phyloP scores from a whole-genome alignment of 805 yeast species.

The Cyberlindnera maclurae region DNA sequence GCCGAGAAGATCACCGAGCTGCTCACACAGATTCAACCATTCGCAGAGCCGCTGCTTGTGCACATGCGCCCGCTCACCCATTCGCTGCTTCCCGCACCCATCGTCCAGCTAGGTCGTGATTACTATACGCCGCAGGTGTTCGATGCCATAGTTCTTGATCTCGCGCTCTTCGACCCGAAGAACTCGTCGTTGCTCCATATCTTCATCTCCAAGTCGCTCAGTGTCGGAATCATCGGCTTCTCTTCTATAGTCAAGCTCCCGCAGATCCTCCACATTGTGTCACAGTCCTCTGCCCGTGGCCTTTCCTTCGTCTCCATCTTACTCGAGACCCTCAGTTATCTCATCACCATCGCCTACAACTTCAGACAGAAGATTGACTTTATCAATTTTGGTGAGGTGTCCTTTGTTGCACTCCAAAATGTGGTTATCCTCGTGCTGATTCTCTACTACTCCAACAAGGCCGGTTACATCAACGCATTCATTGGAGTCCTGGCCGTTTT shows the following conservation, averaged over 20 bases:
- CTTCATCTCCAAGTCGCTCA: constrained; percentile 27
- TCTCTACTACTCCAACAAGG: constrained; percentile 13
- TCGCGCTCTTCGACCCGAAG: constrained; percentile 19
- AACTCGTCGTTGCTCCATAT: constrained; percentile 22
- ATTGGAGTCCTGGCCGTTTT: constrained; percentile 15
- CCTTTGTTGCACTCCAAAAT: constrained; percentile 31
- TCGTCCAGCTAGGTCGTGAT: constrained; percentile 19
- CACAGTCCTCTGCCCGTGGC: constrained; percentile 28
- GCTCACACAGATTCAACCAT: constrained; percentile 11
- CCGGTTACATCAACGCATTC: constrained; percentile 13
- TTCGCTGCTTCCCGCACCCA: constrained; percentile 16
- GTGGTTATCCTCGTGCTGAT: constrained; percentile 26
- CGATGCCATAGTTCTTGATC: constrained; percentile 21
- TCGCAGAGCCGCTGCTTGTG: constrained; percentile 13
- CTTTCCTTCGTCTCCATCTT: constrained; percentile 27
- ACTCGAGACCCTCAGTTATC: constrained; percentile 29
- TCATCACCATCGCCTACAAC: constrained; percentile 30
- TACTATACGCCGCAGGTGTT: constrained; percentile 24
- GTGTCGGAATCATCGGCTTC: constrained; percentile 30
- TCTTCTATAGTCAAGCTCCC: constrained; percentile 35
- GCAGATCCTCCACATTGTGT: constrained; percentile 30
- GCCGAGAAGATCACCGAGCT: constrained; percentile 2
- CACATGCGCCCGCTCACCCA: constrained; percentile 15
- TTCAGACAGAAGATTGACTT: constrained; percentile 30
- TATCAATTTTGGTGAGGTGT: constrained; percentile 33